A percentile compares a stretch with the other conserved stretches of the same genome.
phyloP scores from a whole-genome alignment of 257 asterid genomes.

The Solanum rostratum region DNA sequence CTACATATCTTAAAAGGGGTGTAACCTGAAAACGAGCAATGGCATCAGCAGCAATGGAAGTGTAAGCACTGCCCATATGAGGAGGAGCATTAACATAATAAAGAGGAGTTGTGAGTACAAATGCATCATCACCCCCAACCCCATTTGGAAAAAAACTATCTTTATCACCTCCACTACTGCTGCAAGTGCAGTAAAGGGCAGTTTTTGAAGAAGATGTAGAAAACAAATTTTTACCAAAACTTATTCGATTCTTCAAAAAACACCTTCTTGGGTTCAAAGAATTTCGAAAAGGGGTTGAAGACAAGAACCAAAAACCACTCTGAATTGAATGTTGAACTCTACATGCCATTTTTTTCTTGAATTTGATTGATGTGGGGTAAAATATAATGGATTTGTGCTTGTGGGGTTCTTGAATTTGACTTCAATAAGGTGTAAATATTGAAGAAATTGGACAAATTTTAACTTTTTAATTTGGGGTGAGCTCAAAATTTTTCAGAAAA shows the following conservation, averaged over 20 bases:
- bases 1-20: background rate
- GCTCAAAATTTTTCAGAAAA: too few relatives aligned
- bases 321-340: slow-evolving; percentile 52
- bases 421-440: background rate
- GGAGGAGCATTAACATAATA: slow-evolving; percentile 98
- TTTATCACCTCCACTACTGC: slow-evolving; percentile 4
- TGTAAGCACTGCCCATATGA: slow-evolving; percentile 96
- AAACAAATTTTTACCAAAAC: background rate
- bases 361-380: background rate
- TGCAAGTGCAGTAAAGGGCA: slow-evolving; percentile 44
- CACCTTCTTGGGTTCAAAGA: slow-evolving; percentile 5
- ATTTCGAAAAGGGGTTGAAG: slow-evolving; percentile 12
- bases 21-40: slow-evolving; percentile 91
- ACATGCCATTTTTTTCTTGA: slow-evolving; percentile 33
- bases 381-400: background rate
- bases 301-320: slow-evolving; percentile 36
- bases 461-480: too few relatives aligned
- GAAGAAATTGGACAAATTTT: background rate
- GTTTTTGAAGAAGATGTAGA: slow-evolving; percentile 9
- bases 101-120: slow-evolving; percentile 86
- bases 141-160: slow-evolving; percentile 18
- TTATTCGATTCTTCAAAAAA: slow-evolving; percentile 17
- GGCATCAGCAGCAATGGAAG: slow-evolving; percentile 92
- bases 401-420: background rate
- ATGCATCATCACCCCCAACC: background rate